These are phyloP conservation scores for Kurtzmaniella quercitrusa DNA, from an alignment of 1,139 yeast genomes.

Conservation along the genomic window DNA sequence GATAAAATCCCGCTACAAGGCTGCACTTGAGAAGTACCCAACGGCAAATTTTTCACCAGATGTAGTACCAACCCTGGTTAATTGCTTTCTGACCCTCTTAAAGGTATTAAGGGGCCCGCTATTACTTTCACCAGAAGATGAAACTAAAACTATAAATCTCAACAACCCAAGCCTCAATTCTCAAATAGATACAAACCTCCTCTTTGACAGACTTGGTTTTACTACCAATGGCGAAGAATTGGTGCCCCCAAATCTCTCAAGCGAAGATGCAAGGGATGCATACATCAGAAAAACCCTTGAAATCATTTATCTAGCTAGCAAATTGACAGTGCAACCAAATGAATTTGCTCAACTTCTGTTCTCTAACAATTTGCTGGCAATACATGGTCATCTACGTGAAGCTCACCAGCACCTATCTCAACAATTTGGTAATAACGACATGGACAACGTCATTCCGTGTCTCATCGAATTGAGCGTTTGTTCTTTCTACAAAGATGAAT, in stretches of 20 bases:
- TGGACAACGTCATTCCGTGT: conserved; percentile 22
- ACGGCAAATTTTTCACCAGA: conserved; percentile 24
- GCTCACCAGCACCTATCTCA: conserved; percentile 36
- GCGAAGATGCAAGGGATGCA: conserved; percentile 36
- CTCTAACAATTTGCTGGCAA: conserved; percentile 32
- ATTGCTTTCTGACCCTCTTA: conserved; percentile 53
- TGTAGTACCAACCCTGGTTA: conserved; percentile 43
- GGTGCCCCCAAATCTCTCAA: conserved; percentile 53
- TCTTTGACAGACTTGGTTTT: conserved; percentile 46
- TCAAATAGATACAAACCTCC: conserved; percentile 50
- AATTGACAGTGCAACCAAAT: conserved; percentile 20
- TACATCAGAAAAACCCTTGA: conserved; percentile 49
- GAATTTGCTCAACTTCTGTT: conserved; percentile 37
- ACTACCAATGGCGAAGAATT: conserved; percentile 37
- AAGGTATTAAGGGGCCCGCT: conserved; percentile 64
- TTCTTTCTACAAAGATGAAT: conserved; percentile 56
- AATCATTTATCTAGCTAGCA: conserved; percentile 39
- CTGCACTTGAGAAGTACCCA: conserved; percentile 25
- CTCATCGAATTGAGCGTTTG: conserved; percentile 56
- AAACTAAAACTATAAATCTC: conserved; percentile 49
- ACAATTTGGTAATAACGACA: conserved; percentile 22
- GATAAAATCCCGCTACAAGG: conserved; percentile 27
- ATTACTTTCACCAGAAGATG: conserved; percentile 34
- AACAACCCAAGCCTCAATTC: conserved; percentile 47
- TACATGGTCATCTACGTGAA: conserved; percentile 34